Evolutionary conservation across 371 early-diverging fungal genomes (phyloP), one percentile per base, ranked within the genome.

Genomic region (Mortierella sp.): DNA sequence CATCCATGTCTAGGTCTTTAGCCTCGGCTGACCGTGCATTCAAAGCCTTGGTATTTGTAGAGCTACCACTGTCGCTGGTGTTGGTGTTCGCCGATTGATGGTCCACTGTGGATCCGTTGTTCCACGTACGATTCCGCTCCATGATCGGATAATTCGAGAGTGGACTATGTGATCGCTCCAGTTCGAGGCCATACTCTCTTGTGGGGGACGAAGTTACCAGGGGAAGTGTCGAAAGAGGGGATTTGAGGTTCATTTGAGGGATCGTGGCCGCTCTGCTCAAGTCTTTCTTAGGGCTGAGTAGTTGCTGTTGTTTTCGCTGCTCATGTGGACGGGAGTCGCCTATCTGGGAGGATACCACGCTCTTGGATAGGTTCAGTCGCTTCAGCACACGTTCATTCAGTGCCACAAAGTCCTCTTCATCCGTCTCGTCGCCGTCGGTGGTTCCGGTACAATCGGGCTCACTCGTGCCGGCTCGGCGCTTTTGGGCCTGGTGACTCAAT

Each of bases 1-100:
- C 78, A 38, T 76, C 78, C 67, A 69, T 52, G 26, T 76, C 66
- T 52, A 76, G 28, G n/a, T 67, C 58, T 43, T 63, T 51, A 19
- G 52, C 52, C 13, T 55, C 55, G n/a, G 34, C 19, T n/a, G 45
- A 34, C 34, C 34, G 34, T 7, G 34, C 1, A n/a, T 31, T 39
- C 21, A 21, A 21, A 4, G 39, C 54, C 41, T 34, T 24, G 31
- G 21, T 14, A 8, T 21, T 10, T 28, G 45, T 16, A 27, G 39
- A 24, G 24, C 18, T 38, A 12, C 16, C 49, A 42, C 50, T 10
- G 50, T 2, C 21, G 43, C 23, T 39, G 27, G 45, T 31, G 6
- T 48, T n/a, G 23, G 55, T 16, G 10, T 21, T 21, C 41, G 51
- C 16, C 23, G 48, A 48, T 24, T 48, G 48, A 2, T 48, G 48